These are phyloP conservation scores for Syzygium malaccense DNA, from an alignment of 441 rosid species.

Conservation along the genomic window DNA sequence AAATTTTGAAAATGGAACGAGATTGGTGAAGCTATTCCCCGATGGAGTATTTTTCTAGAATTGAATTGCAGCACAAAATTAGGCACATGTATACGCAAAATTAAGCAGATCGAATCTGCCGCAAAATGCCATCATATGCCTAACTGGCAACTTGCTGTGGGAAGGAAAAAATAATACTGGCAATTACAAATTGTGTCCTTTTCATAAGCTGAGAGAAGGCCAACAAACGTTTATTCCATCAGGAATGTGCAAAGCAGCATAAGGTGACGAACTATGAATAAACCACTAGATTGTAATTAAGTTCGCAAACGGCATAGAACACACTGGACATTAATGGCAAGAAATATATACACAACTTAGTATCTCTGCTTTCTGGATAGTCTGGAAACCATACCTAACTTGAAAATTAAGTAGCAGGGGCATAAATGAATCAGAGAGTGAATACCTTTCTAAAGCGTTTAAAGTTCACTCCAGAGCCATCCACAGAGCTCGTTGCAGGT, in stretches of 20 bases:
- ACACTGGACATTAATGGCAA: background rate
- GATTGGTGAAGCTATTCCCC: constrained; percentile 84
- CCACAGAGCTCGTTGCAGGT: constrained; percentile 13
- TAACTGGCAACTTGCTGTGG: background rate
- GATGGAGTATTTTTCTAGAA: constrained; percentile 48
- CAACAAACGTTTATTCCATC: background rate
- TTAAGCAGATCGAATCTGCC: background rate
- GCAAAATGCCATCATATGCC: background rate
- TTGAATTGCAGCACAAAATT: background rate
- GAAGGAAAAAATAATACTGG: background rate
- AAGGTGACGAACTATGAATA: background rate
- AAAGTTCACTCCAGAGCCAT: constrained; percentile 43
- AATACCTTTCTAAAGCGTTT: constrained; percentile 86
- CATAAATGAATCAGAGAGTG: background rate
- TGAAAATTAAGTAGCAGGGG: background rate
- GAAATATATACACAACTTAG: background rate
- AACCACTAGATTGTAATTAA: background rate
- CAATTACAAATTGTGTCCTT: background rate
- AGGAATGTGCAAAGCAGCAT: background rate
- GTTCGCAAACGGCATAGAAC: background rate
- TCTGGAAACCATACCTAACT: background rate
- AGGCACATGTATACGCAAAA: background rate
- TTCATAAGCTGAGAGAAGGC: background rate
- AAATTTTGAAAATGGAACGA: constrained; percentile 81
- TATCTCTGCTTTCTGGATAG: background rate